Evolutionary conservation across 2,329 filamentous ascomycete genomes (phyloP).

Genomic region (Epichloe amarillans): DNA sequence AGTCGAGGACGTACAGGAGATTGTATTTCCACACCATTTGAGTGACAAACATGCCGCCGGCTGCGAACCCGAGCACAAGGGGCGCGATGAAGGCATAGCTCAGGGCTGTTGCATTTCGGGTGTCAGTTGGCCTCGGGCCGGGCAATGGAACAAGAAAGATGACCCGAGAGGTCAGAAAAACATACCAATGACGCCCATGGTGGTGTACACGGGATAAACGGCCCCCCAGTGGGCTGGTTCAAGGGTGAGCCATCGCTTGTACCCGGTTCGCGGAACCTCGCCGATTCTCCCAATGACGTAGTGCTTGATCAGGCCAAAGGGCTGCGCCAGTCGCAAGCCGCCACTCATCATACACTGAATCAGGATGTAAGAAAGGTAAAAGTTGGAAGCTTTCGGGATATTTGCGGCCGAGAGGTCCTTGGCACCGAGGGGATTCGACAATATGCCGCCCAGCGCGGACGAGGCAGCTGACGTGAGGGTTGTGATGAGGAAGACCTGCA

Average conservation of each 20-base stretch:
- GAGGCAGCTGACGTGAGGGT: conserved; percentile 73
- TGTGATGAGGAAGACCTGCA: conserved; percentile 83
- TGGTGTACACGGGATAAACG: conserved; percentile 67
- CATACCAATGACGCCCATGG: conserved; percentile 66
- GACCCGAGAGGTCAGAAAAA: conserved; percentile 11
- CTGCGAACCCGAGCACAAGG: conserved; percentile 69
- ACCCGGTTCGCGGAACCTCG: conserved; percentile 69
- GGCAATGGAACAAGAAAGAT: neutral
- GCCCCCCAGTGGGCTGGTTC: conserved; percentile 77
- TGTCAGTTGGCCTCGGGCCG: neutral
- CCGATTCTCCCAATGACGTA: conserved; percentile 55
- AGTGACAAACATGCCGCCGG: conserved; percentile 64
- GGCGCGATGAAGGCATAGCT: conserved; percentile 81
- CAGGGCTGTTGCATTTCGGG: conserved; percentile 41
- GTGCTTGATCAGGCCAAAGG: conserved; percentile 44
- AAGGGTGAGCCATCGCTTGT: conserved; percentile 61
- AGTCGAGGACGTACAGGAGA: conserved; percentile 73
- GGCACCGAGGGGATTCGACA: conserved; percentile 45
- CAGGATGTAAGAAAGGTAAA: conserved; percentile 89
- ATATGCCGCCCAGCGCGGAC: conserved; percentile 49
- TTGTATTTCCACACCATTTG: conserved; percentile 88
- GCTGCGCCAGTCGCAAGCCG: conserved; percentile 58
- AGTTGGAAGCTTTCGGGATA: conserved; percentile 76
- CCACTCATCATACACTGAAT: conserved; percentile 79
- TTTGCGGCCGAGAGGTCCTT: conserved; percentile 56